Base-by-base conservation (phyloP, 495 filamentous ascomycete genomes). In the Trypethelium eluteriae region DNA sequence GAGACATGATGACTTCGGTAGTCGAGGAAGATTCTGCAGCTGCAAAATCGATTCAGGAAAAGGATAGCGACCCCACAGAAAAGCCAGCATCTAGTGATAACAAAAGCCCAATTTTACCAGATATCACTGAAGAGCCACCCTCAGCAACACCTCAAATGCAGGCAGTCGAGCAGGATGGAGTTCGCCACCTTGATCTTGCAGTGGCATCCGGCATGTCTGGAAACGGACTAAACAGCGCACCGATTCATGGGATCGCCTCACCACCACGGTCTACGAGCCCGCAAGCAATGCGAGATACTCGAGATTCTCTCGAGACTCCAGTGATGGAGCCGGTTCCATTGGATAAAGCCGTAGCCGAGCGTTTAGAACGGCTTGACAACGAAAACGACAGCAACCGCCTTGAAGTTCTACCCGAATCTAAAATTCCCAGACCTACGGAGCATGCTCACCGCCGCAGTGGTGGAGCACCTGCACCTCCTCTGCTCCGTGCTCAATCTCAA, bases 141-240 rank as follows among this genome's bases (percentile, higher is more conserved):
- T 59, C 53, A 59, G 53, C 53, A 7, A 59, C 53, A 9, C 53
- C 53, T 59, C 53, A 59, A 59, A 59, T 36, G 53, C 18, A 36
- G 7, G 71, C 73, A 10, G 56, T 76, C 63, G 68, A 66, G 56
- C 74, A 63, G 38, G 82, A 88, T 39, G 83, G 85, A 70, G 81
- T 90, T 35, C 83, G 84, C 35, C 86, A 90, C 69, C 79, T 92
- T 2, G 90, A 93, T 71, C 81, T 92, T 47, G 89, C 88, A n/a
- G 79, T 87, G 12, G 76, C 86, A 32, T 74, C 76, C 11, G 72
- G 71, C 39, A 75, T 68, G 2, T 64, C 66, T 6, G 66, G 69
- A 38, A 62, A 67, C 12, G 11, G n/a, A 7, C 39, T 44, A 14
- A 59, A 36, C 32, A 36, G 11, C 32, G 32, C 53, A 36, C 14